These are phyloP conservation scores for Trichosporon sp. DNA, from an alignment of 1,284 basidiomycete species.

Conservation along the genomic window DNA sequence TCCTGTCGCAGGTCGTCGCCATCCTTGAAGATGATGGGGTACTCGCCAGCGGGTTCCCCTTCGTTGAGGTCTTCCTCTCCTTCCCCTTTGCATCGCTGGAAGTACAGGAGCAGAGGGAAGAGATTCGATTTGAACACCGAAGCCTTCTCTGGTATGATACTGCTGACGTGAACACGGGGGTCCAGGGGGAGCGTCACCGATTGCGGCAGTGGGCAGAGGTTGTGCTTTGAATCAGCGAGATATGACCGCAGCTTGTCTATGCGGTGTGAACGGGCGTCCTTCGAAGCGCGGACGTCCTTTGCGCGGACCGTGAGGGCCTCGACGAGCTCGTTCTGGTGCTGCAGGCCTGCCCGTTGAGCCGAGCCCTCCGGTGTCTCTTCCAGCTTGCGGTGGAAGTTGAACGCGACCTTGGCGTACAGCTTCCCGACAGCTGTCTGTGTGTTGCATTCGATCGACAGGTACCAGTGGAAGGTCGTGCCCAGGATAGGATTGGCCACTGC, in stretches of 20 bases:
- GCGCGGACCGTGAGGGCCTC: conserved; percentile 76
- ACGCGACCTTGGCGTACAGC: conserved; percentile 86
- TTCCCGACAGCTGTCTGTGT: conserved; percentile 69
- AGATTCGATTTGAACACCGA: conserved; percentile 97
- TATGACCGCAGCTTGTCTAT: conserved; percentile 85
- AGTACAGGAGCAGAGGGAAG: conserved; percentile 83
- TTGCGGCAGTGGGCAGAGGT: conserved; percentile 61
- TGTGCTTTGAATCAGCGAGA: conserved; percentile 78
- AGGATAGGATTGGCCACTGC: conserved; percentile 76
- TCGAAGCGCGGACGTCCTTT: conserved; percentile 77
- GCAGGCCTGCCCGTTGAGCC: conserved; percentile 71
- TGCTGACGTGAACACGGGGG: conserved; percentile 70
- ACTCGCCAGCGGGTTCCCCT: conserved; percentile 52
- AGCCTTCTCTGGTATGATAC: conserved; percentile 83
- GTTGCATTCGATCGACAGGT: conserved; percentile 87
- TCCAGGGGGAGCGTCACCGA: conserved; percentile 85
- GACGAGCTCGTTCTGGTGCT: conserved; percentile 78
- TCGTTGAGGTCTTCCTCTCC: conserved; percentile 28
- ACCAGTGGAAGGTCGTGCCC: conserved; percentile 94
- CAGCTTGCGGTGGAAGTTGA: conserved; percentile 78
- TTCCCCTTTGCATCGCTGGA: conserved; percentile 56
- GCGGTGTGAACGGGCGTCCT: conserved; percentile 91
- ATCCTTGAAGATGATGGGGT: conserved; percentile 96
- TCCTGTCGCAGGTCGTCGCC: conserved; percentile 93
- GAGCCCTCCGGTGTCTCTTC: conserved; percentile 71